Evolutionary conservation across 2,329 filamentous ascomycete genomes (phyloP), one percentile per base, ranked within the genome.

Genomic region (Colletotrichum cordylinicola): DNA sequence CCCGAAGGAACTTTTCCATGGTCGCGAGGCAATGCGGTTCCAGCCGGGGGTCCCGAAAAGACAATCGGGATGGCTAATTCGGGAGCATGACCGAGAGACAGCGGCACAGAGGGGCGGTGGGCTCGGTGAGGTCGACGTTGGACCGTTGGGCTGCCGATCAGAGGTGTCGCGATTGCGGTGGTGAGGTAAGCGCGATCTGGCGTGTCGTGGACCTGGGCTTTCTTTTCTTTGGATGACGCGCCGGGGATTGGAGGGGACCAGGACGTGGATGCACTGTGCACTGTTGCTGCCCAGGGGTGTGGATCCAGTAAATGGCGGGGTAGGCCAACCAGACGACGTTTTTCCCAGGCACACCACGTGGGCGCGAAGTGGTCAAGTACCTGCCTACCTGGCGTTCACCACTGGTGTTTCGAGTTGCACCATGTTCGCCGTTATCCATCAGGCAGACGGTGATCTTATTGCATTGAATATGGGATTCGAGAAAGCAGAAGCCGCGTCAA

Each of bases 1-100:
- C 94, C 83, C 96, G 94, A 82, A 99, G 90, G 86, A 96, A 98
- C 82, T 93, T 93, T 89, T 98, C 96, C 97, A 99, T 98, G 62
- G 33, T 73, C 16, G 37, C 71, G 64, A 61, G 60, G 58, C 61
- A 72, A 62, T 62, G 10, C 35, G 24, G 35, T 12, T 39, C 21
- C 27, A 68, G 33, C 66, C 58, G 33, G 16, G 66, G 21, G 52
- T 18, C 66, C 66, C 24, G 66, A 48, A 55, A 67, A 31, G n/a
- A 55, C 39, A 56, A n/a, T 35, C 66, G 66, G 33, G 52, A 43
- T 29, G 24, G 55, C 62, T 72, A 75, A 18, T 67, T 75, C 21
- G 69, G 33, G 55, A 31, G 73, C 73, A 75, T 75, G 39, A 58
- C 69, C 33, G 33, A 35, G 55, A 37, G 33, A 65, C 33, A 24